Evolutionary conservation across 495 filamentous ascomycete genomes (phyloP).

Genomic region (Penicillium paxilli): DNA sequence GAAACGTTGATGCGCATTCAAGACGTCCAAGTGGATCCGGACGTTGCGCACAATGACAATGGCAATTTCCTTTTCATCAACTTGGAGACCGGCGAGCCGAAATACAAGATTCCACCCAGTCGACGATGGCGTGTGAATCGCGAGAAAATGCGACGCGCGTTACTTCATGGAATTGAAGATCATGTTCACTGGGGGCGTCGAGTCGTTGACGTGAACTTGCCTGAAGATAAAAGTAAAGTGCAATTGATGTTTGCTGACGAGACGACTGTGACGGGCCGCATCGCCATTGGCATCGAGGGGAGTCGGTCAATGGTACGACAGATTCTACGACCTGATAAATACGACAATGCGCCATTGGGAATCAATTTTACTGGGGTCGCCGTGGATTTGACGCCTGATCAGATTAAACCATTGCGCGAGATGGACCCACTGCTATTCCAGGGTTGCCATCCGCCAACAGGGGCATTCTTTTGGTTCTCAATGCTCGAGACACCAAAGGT

Average conservation of each 20-base stretch:
- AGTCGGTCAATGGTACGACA: conserved; percentile 44
- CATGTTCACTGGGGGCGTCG: conserved; percentile 25
- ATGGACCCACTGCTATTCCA: conserved; percentile 62
- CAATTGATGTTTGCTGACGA: conserved; percentile 21
- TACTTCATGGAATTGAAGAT: conserved; percentile 25
- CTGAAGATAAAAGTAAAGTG: conserved; percentile 1
- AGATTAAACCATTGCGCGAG: conserved; percentile 41
- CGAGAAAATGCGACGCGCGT: conserved; percentile 22
- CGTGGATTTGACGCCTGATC: conserved; percentile 23
- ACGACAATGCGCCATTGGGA: conserved; percentile 17
- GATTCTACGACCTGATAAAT: conserved; percentile 31
- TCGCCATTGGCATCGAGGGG: conserved; percentile 51
- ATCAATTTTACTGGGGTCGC: conserved; percentile 31
- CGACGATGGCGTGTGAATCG: conserved; percentile 30
- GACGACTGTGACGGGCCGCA: conserved; percentile 9
- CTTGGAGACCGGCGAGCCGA: conserved; percentile 25
- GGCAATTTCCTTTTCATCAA: conserved; percentile 35
- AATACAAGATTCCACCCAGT: conserved; percentile 26
- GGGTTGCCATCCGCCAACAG: conserved; percentile 53
- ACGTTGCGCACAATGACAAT: conserved; percentile 24
- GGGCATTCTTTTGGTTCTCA: conserved; percentile 54
- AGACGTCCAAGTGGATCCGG: conserved; percentile 49
- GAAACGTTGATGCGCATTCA: conserved; percentile 44
- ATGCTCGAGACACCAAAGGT: conserved; percentile 35
- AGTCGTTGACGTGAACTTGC: conserved; percentile 11